Base-by-base conservation (phyloP, 2,329 filamentous ascomycete genomes). In the Ophiostoma australiae region DNA sequence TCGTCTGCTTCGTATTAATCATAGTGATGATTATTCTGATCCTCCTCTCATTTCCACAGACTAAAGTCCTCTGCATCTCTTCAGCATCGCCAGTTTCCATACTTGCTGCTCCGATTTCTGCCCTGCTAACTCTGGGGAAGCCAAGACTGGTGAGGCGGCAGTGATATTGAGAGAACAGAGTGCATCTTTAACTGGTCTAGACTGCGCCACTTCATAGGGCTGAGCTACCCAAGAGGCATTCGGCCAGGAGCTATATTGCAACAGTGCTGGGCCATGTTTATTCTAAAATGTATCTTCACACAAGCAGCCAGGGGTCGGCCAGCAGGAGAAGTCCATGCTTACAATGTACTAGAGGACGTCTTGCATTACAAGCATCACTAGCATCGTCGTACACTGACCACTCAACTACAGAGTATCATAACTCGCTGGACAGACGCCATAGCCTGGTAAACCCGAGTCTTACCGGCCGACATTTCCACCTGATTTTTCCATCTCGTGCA, bases 161-260 rank as follows among this genome's bases (percentile, higher is more conserved):
- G 52, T 31, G n/a, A 15, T 27, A 13, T 13, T 58, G 8, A 23
- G 4, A 13, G 4, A 13, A 41, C 11, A 15, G 13, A 41, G 10
- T 15, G 5, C 17, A 6, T 20, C 11, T 17, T 58, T 11, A 11
- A 58, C 23, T 11, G 10, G 23, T 58, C n/a, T 58, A 27, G 8
- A 15, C 61, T 65, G 61, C 61, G 33, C 61, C 15, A 65, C 61
- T 65, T 20, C 61, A 65, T 65, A 65, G 61, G 61, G 61, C 61
- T 65, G 61, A 65, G 61, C 61, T 37, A 37, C 33, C 10, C 55
- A 20, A 48, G 44, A 48, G 37, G 31, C 33, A 39, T 63, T 20
- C 23, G 5, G 11, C n/a, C n/a, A 31, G 27, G 52, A 58, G 48
- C 52, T 3, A 11, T 58, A 31, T 58, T 8, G 17, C 17, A 27